Evolutionary conservation across 129 eudicot genomes (phyloP).

Genomic region (Arctium lappa): DNA sequence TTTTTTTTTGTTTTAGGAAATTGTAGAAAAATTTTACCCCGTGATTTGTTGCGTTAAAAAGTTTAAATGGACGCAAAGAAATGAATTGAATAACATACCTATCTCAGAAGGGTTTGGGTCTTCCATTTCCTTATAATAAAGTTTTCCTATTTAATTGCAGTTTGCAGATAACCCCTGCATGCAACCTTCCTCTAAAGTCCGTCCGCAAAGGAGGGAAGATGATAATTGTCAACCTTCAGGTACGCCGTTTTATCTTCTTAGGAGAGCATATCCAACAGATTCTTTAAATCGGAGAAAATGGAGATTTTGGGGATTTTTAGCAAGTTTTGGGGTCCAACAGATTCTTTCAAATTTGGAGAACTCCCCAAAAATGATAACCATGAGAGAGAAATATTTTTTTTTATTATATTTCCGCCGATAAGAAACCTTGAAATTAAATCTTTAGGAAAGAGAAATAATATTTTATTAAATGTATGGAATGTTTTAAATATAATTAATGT

Average conservation of each 20-base stretch:
- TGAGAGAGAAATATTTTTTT: too few relatives aligned
- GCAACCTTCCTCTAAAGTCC: constrained; percentile 64
- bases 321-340: too few relatives aligned
- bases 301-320: too few relatives aligned
- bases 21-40: background rate
- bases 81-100: background rate
- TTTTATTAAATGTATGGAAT: too few relatives aligned
- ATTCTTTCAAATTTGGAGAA: too few relatives aligned
- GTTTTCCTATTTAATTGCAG: constrained; percentile 34
- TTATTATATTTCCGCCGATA: too few relatives aligned
- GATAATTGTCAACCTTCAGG: constrained; percentile 83
- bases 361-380: too few relatives aligned
- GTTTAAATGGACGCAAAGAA: background rate
- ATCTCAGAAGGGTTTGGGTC: background rate
- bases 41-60: background rate
- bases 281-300: too few relatives aligned
- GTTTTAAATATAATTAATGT: too few relatives aligned
- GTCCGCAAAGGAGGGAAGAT: constrained; percentile 65
- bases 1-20: background rate
- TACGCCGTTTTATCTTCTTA: constrained; percentile 15
- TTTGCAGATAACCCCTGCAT: constrained; percentile 89
- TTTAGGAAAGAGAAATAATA: too few relatives aligned
- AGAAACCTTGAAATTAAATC: too few relatives aligned
- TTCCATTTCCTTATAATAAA: background rate
- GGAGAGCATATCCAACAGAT: background rate